These are phyloP conservation scores for Neopestalotiopsis sp. DNA, from an alignment of 2,329 filamentous ascomycete species.

Conservation along the genomic window DNA sequence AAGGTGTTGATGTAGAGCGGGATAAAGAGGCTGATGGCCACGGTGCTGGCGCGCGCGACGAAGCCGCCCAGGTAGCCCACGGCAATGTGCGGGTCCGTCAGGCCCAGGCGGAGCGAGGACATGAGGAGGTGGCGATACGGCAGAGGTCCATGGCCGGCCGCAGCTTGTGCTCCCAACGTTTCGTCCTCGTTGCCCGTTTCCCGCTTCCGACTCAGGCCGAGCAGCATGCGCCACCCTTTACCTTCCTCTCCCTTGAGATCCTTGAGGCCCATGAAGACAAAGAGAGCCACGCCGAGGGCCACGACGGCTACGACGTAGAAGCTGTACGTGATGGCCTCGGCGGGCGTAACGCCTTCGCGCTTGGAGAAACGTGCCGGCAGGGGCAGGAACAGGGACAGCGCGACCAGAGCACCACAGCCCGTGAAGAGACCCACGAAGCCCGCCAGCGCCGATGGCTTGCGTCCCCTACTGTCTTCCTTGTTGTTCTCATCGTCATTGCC, in stretches of 20 bases:
- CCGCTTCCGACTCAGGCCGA: conserved; percentile 42
- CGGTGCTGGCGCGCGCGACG: conserved; percentile 90
- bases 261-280: conserved; percentile 80
- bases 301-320: conserved; percentile 86
- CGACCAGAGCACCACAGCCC: conserved; percentile 87
- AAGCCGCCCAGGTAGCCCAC: conserved; percentile 94
- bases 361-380: conserved; percentile 81
- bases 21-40: conserved; percentile 94
- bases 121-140: conserved; percentile 67
- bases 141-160: conserved; percentile 39
- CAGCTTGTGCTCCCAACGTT: conserved; percentile 6
- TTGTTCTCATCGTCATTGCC: conserved; percentile 19
- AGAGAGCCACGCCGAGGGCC: conserved; percentile 73
- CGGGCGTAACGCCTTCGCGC: conserved; percentile 72
- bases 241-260: conserved; percentile 73
- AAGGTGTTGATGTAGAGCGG: conserved; percentile 92
- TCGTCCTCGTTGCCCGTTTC: conserved; percentile 22
- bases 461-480: conserved; percentile 33
- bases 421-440: conserved; percentile 93
- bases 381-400: conserved; percentile 82
- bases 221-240: conserved; percentile 71
- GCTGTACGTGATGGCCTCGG: conserved; percentile 77
- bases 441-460: conserved; percentile 70
- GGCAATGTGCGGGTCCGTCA: conserved; percentile 77
- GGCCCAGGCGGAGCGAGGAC: conserved; percentile 71